Evolutionary conservation across 352 stramenopile species (phyloP).

Genomic region (Phytophthora ohioensis): DNA sequence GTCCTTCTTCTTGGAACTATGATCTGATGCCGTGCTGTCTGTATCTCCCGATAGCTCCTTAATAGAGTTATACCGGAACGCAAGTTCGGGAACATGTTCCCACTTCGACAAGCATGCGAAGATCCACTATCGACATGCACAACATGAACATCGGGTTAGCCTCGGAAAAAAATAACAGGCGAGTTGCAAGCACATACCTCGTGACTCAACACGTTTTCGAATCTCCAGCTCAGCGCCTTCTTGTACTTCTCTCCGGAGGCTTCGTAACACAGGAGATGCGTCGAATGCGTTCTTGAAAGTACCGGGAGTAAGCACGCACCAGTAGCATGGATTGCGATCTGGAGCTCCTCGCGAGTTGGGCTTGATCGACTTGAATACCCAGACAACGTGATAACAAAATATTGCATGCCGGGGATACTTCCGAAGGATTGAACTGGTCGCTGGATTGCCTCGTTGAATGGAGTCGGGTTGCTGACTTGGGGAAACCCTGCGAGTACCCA

Average conservation of each 20-base stretch:
- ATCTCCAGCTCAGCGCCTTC: constrained; percentile 82
- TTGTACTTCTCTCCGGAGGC: constrained; percentile 87
- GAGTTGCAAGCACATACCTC: constrained; percentile 56
- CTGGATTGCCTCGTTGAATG: constrained; percentile 64
- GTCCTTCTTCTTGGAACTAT: constrained; percentile 37
- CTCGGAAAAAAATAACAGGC: not conserved
- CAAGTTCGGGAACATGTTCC: constrained; percentile 66
- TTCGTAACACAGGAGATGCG: constrained; percentile 84
- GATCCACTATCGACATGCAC: constrained; percentile 63
- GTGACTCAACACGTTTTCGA: constrained; percentile 81
- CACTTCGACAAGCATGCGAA: constrained; percentile 75
- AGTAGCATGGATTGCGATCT: constrained; percentile 84
- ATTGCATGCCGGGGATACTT: constrained; percentile 79
- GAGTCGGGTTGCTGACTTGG: constrained; percentile 39
- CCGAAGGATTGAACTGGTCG: constrained; percentile 70
- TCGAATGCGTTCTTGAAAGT: constrained; percentile 83
- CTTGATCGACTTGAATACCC: constrained; percentile 81
- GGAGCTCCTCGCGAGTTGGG: constrained; percentile 83
- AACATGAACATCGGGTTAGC: constrained; percentile 15
- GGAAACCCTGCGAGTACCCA: constrained; percentile 73
- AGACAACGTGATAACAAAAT: constrained; percentile 85
- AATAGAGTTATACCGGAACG: constrained; percentile 50
- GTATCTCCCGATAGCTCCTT: constrained; percentile 35
- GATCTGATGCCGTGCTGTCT: constrained; percentile 33
- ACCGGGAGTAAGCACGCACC: constrained; percentile 88